phyloP scores from a whole-genome alignment of 2,329 filamentous ascomycete genomes.

The Trichoderma endophyticum region DNA sequence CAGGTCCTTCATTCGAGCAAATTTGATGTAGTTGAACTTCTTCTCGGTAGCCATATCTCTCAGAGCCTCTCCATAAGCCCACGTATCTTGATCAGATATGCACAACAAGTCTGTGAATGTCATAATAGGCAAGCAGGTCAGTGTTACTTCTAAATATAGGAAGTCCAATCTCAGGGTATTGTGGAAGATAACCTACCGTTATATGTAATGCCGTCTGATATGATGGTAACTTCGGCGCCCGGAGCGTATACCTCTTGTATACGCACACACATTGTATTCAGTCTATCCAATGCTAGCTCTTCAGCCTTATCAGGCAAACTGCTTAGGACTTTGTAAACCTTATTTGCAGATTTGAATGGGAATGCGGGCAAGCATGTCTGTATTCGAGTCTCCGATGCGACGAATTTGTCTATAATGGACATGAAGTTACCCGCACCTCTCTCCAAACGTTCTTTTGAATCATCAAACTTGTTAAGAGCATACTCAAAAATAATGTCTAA shows the following conservation, averaged over 20 bases:
- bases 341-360: constrained; percentile 35
- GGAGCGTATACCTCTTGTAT: constrained; percentile 30
- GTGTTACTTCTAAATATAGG: not conserved
- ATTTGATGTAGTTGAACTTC: not conserved
- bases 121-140: not conserved
- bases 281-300: constrained; percentile 27
- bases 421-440: constrained; percentile 25
- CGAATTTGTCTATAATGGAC: constrained; percentile 25
- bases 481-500: constrained; percentile 29
- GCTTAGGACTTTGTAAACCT: constrained; percentile 33
- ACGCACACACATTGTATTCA: constrained; percentile 29
- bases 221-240: constrained; percentile 38
- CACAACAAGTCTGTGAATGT: constrained; percentile 41
- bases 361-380: constrained; percentile 31
- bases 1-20: constrained; percentile 24
- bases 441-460: constrained; percentile 21
- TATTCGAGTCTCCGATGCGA: constrained; percentile 21
- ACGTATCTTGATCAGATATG: constrained; percentile 46
- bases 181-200: constrained; percentile 40
- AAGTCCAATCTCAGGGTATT: rapidly evolving
- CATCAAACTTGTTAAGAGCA: constrained; percentile 29
- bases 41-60: constrained; percentile 32
- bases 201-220: constrained; percentile 53
- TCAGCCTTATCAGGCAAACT: constrained; percentile 32
- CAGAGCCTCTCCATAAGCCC: constrained; percentile 47